Percentiles rank a stretch among this genome's conserved stretches.
phyloP scores from a whole-genome alignment of 2,329 filamentous ascomycete species.

The Mollisiaceae sp. region DNA sequence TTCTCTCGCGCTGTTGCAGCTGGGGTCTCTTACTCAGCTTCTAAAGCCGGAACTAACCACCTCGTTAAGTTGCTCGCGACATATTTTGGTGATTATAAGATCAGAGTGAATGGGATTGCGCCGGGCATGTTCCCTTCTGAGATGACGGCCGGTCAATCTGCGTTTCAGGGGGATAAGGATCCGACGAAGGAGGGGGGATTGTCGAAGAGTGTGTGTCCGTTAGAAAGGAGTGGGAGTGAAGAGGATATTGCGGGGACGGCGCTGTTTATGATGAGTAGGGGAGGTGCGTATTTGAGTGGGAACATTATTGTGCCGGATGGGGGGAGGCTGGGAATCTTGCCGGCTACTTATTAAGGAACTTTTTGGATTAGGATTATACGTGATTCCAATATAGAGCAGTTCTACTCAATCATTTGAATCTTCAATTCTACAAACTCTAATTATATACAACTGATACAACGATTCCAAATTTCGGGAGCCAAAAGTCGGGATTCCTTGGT shows the following conservation, averaged over 20 bases:
- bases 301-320: constrained; percentile 34
- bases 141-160: constrained; percentile 15
- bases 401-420: too few relatives aligned
- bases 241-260: constrained; percentile 67
- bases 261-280: constrained; percentile 46
- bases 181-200: constrained; percentile 42
- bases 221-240: constrained; percentile 54
- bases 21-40: constrained; percentile 77
- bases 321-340: constrained; percentile 28
- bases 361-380: too few relatives aligned
- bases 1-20: constrained; percentile 74
- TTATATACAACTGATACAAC: too few relatives aligned
- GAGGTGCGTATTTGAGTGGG: constrained; percentile 35
- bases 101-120: constrained; percentile 50
- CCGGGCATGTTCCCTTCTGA: constrained; percentile 27
- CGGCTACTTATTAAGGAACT: constrained; percentile 20
- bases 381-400: too few relatives aligned
- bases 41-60: constrained; percentile 75
- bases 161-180: constrained; percentile 10
- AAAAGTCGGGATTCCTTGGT: too few relatives aligned
- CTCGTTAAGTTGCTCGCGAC: constrained; percentile 71
- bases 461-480: too few relatives aligned
- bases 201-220: constrained; percentile 4
- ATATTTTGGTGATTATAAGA: constrained; percentile 64
- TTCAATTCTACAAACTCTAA: too few relatives aligned